These are phyloP conservation scores for Sporothrix luriei DNA, from an alignment of 2,329 filamentous ascomycete species.

Conservation along the genomic window DNA sequence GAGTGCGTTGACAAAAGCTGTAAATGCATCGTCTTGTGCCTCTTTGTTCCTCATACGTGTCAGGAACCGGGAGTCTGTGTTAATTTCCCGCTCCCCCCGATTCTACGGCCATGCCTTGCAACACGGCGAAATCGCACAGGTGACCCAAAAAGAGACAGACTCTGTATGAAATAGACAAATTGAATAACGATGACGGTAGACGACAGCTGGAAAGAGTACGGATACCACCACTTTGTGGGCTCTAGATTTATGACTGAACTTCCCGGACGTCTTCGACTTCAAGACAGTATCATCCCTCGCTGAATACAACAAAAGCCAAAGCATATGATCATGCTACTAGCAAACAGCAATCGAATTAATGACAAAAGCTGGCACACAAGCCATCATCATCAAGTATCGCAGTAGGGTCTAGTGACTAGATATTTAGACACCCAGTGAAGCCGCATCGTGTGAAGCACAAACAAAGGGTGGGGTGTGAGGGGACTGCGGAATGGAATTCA, in stretches of 20 bases:
- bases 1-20: background rate
- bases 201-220: background rate
- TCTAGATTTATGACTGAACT: background rate
- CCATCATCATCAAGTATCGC: background rate
- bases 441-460: background rate
- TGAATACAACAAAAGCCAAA: no score
- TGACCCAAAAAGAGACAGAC: background rate
- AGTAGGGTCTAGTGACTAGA: background rate
- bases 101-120: background rate
- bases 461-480: background rate
- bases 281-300: no score
- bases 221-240: background rate
- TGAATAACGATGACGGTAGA: no score
- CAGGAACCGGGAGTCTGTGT: background rate
- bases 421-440: background rate
- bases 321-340: background rate
- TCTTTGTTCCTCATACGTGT: background rate
- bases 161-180: background rate
- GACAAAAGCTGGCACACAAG: background rate
- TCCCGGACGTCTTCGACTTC: no score
- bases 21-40: conserved; percentile 2
- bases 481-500: background rate
- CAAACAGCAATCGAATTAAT: background rate
- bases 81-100: conserved; percentile 19
- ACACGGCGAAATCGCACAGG: background rate